phyloP scores from a whole-genome alignment of 345 rosid genomes.

The Gossypium longicalyx region DNA sequence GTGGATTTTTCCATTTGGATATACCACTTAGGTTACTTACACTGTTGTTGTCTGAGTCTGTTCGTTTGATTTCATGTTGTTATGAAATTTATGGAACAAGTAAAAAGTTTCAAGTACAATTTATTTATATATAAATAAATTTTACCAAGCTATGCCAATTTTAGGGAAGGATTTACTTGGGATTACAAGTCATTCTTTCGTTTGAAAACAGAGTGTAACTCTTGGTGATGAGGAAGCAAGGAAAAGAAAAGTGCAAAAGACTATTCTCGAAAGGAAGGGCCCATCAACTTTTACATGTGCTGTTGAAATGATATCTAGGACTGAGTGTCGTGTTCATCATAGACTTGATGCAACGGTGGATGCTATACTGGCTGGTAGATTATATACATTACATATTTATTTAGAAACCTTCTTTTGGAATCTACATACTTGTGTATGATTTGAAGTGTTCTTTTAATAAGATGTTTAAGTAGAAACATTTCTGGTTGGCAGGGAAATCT shows the following conservation, averaged over 20 bases:
- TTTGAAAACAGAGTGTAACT: slow-evolving; percentile 70
- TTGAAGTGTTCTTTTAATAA: slow-evolving; percentile 7
- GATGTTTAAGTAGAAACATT: slow-evolving; percentile 1
- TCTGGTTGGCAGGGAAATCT: slow-evolving; percentile 46
- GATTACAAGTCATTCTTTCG: slow-evolving; percentile 9
- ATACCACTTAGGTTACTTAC: neutral
- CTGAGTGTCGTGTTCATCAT: slow-evolving; percentile 81
- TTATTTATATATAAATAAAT: neutral
- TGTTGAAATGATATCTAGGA: slow-evolving; percentile 79
- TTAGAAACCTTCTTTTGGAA: slow-evolving; percentile 4
- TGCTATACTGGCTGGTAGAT: slow-evolving; percentile 75
- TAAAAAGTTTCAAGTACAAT: neutral
- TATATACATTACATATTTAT: neutral
- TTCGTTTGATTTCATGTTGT: neutral
- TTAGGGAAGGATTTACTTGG: neutral
- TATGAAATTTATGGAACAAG: neutral
- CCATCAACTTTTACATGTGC: slow-evolving; percentile 85
- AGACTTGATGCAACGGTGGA: slow-evolving; percentile 84
- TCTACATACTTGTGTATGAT: neutral
- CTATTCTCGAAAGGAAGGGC: slow-evolving; percentile 91
- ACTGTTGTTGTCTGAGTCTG: neutral
- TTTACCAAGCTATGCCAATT: neutral
- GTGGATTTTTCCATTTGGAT: neutral
- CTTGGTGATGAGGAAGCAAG: slow-evolving; percentile 93
- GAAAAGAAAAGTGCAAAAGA: slow-evolving; percentile 92